Conservation (phyloP, 2,329 filamentous ascomycete genomes). For the Curvularia verruculosa region DNA sequence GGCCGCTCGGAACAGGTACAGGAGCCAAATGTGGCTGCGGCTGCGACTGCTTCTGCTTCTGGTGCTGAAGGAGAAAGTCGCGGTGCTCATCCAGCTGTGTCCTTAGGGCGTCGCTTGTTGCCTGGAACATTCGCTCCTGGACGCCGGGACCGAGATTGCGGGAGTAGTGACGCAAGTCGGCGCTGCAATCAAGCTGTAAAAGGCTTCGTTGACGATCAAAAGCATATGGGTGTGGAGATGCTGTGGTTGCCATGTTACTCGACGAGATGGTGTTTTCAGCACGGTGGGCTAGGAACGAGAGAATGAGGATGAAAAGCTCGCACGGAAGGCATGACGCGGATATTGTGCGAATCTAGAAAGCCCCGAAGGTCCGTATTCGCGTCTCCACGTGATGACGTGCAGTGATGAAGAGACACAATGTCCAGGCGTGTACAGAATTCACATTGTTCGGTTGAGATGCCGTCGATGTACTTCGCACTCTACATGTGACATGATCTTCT, state of each 20-base stretch:
- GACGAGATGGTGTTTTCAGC: neutral
- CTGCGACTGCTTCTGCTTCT: constrained; percentile 10
- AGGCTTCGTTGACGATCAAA: constrained; percentile 25
- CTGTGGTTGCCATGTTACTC: constrained; percentile 14
- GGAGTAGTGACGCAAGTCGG: constrained; percentile 28
- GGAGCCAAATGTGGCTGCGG: constrained; percentile 17
- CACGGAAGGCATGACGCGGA: constrained; percentile 16
- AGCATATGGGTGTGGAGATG: constrained; percentile 10
- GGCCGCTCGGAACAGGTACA: constrained; percentile 12
- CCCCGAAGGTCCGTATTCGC: constrained; percentile 7
- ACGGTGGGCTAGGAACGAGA: constrained; percentile 2
- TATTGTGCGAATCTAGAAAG: constrained; percentile 12
- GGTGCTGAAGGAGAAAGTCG: constrained; percentile 23
- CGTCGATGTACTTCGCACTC: neutral
- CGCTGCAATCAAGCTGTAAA: constrained; percentile 30
- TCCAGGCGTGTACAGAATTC: neutral
- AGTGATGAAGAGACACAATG: neutral
- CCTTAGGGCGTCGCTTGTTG: constrained; percentile 27
- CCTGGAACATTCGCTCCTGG: constrained; percentile 28
- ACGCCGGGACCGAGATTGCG: constrained; percentile 32
- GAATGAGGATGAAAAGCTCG: constrained; percentile 11
- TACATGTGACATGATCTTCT: neutral
- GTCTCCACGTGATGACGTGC: constrained; percentile 16
- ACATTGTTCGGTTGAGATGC: neutral
- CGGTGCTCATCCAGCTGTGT: constrained; percentile 30